Evolutionary conservation across 768 basidiomycete species (phyloP), one percentile per base, ranked within the genome.

Genomic region (Podaxis carcinomalis): DNA sequence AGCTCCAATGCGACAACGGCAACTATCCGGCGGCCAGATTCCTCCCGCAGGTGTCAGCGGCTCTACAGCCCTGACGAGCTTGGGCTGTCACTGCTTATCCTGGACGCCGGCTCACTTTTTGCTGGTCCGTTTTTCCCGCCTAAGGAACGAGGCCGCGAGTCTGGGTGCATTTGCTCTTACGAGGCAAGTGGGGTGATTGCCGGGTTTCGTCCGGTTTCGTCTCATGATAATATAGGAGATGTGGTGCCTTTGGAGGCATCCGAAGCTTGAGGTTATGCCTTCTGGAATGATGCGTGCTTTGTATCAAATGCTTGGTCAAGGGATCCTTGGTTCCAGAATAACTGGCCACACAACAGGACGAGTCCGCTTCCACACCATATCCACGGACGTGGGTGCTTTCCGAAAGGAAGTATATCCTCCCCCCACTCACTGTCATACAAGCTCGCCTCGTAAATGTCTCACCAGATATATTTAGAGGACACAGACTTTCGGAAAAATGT

Each of bases 151-250:
- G 51, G 27, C 59, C 59, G 35, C 28, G 51, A 35, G 59, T 23
- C 40, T 53, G 39, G 37, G 51, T 23, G 28, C 3, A 11, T 42
- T 35, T 60, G 40, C 5, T 60, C 59, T 60, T 60, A 60, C 59
- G 27, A 53, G 59, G 51, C 4, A 60, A 46, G 58, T 52, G 51
- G 59, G 57, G 59, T 60, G 59, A 60, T 60, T 60, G 59, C 59
- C 59, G 59, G 36, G 59, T 53, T 16, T 57, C 5, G 25, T 46
- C 42, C 37, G 36, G 59, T 53, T 16, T 57, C 5, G 25, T 46
- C 42, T 46, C 36, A 32, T 53, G 59, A 60, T 53, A 53, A 53
- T 53, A 46, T 42, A 32, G 51, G 35, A 60, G 19, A 14, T 60
- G 59, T 52, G 59, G 51, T 51, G 59, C 32, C 23, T 23, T 53